These are phyloP conservation scores for Closterium sp. DNA, from an alignment of 139 green algal genomes.

Conservation along the genomic window DNA sequence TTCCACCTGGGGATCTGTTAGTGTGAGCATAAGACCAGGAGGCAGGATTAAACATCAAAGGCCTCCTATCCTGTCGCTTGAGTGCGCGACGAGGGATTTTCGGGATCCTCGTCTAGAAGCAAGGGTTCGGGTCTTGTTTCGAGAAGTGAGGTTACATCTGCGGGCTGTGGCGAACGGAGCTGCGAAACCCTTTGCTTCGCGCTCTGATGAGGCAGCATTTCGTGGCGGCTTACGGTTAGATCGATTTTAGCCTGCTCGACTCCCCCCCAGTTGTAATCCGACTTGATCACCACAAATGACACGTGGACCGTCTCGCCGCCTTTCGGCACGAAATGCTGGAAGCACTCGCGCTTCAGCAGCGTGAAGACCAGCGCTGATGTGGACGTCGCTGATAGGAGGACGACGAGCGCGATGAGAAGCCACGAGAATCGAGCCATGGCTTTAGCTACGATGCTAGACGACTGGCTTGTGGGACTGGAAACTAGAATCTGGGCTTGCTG, in stretches of 20 bases:
- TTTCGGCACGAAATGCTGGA: neutral
- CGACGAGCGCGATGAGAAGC: neutral
- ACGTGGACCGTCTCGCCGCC: neutral
- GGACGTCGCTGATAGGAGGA: neutral
- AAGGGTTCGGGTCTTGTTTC: too few species aligned
- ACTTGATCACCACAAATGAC: neutral
- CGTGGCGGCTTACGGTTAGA: neutral
- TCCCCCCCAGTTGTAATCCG: neutral
- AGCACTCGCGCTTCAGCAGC: neutral
- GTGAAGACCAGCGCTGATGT: neutral
- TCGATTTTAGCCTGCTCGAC: neutral
- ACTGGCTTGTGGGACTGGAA: neutral
- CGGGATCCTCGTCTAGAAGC: too few species aligned
- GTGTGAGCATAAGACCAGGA: too few species aligned
- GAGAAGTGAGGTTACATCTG: too few species aligned
- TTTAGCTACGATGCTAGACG: neutral
- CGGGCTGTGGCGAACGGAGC: too few species aligned
- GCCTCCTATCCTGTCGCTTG: too few species aligned
- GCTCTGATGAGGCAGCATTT: neutral
- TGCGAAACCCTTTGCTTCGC: too few species aligned
- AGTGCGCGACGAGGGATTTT: too few species aligned
- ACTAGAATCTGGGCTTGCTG: too few species aligned
- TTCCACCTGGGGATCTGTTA: too few species aligned
- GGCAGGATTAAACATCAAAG: too few species aligned
- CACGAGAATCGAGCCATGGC: neutral